Evolutionary conservation across 2,329 filamentous ascomycete species (phyloP), one percentile per base, ranked within the genome.

Genomic region (Malbranchea cinnamomea): DNA sequence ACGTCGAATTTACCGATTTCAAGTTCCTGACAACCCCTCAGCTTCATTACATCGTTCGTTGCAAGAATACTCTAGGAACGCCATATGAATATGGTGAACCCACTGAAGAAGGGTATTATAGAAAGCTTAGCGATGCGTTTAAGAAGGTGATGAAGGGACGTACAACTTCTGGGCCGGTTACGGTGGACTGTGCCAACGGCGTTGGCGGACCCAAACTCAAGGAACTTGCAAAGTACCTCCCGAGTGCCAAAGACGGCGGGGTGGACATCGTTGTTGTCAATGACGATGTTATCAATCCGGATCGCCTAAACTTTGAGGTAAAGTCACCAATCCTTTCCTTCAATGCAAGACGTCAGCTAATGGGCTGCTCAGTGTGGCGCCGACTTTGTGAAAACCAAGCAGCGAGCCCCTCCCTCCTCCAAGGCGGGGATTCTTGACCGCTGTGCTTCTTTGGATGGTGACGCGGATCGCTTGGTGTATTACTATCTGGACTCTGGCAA

Each of bases 301-400:
- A 93, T 50, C 71, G 78, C 32, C 64, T 98, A 43, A 98, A 98
- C 57, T 71, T 80, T 17, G 82, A 92, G 46, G 81, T 85, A 63
- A 56, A 22, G 20, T 11, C 20, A 3, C 20, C 11, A 22, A 22
- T 11, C 9, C 2, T 4, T 23, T 19, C 9, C 18, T 17, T 13
- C 19, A 23, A 24, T 16, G 10, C 21, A 8, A 10, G 10, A 10
- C 11, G 8, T 22, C 8, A 22, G 20, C 7, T 10, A 22, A 8
- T 22, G 20, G 20, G 10, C 12, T 29, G 38, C 36, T 15, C 44
- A 91, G 74, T 92, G 81, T 49, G 89, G 89, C 54, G 89, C 89
- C 49, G 89, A 98, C 58, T 95, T 74, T 45, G 89, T 98, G 57
- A 98, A 98, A 65, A 95, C 89, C 11, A 83, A 83, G 59, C 89